phyloP scores from a whole-genome alignment of 1,284 basidiomycete species.

The Xerocomus amazonicus region DNA sequence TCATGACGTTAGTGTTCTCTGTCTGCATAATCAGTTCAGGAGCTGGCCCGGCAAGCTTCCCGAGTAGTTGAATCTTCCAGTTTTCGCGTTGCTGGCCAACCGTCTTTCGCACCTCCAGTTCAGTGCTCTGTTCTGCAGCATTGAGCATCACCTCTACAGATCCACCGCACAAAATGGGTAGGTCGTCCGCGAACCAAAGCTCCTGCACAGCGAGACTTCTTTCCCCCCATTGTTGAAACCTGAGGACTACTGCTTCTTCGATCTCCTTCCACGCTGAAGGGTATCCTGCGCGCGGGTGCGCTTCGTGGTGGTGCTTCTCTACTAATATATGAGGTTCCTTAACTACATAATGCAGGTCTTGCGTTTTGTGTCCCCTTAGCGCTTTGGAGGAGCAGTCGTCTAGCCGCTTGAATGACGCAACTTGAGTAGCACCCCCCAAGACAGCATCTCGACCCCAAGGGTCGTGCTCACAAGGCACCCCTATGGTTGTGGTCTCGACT shows the following conservation, averaged over 20 bases:
- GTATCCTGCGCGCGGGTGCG: constrained; percentile 45
- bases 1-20: constrained; percentile 12
- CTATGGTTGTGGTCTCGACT: constrained; percentile 54
- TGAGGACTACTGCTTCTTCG: constrained; percentile 45
- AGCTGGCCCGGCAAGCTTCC: constrained; percentile 4
- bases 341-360: constrained; percentile 31
- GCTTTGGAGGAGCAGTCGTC: constrained; percentile 34
- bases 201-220: constrained; percentile 54
- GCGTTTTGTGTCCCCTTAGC: constrained; percentile 37
- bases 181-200: constrained; percentile 63
- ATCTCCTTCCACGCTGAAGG: constrained; percentile 47
- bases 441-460: constrained; percentile 64
- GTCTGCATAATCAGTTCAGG: constrained; percentile 5
- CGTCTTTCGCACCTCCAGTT: constrained; percentile 18
- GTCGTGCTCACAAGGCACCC: constrained; percentile 54
- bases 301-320: constrained; percentile 47
- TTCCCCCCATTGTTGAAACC: constrained; percentile 52
- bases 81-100: constrained; percentile 21
- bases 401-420: constrained; percentile 61
- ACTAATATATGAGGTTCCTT: constrained; percentile 48
- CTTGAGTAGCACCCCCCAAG: constrained; percentile 68
- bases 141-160: constrained; percentile 57
- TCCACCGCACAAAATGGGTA: constrained; percentile 65
- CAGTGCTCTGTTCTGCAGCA: constrained; percentile 43
- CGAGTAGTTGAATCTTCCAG: constrained; percentile 29